Evolutionary conservation across 2,329 filamentous ascomycete genomes (phyloP), one percentile per base, ranked within the genome.

Genomic region (Chaetomiaceae sp.): DNA sequence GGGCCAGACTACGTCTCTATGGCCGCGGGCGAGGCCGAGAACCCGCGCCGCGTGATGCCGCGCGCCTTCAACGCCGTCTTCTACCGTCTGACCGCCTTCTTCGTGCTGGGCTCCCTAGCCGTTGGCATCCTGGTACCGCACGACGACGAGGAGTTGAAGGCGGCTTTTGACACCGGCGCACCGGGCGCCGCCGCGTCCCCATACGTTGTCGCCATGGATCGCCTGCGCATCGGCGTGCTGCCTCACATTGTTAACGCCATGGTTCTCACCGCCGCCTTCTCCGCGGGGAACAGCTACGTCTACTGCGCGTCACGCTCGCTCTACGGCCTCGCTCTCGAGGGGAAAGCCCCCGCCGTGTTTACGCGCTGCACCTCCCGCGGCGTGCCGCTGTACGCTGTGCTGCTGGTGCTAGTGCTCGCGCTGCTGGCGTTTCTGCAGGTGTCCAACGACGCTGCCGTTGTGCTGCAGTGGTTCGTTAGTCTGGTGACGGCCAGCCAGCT

Each of bases 1-100:
- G 82, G 60, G 34, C 81, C 81, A 0, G 82, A 86, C 56, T 84
- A 84, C 63, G 78, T 86, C 51, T 68, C 72, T 22, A 73, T 79
- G 39, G 67, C 70, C 1, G 65, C 68, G 2, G 71, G 69, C 36
- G 83, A 86, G 63, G 76, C 81, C 15, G 74, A 81, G 56, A 83
- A 84, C 59, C 82, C 83, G 2, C 74, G 83, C 34, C 64, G 66
- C 19, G 75, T 79, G 24, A 78, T 89, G 64, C 84, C 84, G 1
- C 75, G 74, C 48, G 84, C 84, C 1, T 86, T 78, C 67, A 86
- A 85, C 53, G 79, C 80, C 37, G 81, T 87, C 27, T 87, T 88
- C 65, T 86, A 83, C 63, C 81, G 85, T 39, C 69, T 88, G 26
- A 82, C 81, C 0, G 66, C 74, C 1, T 87, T 88, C 66, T 88